These are phyloP conservation scores for Musa beccarii DNA, from an alignment of 176 grass and related monocot genomes.

Conservation along the genomic window DNA sequence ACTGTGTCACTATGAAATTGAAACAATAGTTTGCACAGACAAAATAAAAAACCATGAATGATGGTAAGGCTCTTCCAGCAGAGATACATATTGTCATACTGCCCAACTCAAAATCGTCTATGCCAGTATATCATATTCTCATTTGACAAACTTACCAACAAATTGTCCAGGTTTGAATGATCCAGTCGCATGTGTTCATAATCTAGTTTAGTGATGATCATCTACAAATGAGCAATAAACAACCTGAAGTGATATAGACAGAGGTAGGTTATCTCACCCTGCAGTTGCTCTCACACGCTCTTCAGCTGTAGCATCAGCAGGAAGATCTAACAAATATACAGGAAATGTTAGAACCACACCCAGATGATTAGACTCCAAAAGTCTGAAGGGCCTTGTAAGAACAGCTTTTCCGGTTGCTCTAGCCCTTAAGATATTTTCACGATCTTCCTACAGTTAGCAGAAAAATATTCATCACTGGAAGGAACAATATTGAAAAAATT, in stretches of 20 bases:
- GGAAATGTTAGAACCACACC: constrained; percentile 94
- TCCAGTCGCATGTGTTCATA: neutral
- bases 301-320: constrained; percentile 34
- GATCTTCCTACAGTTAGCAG: constrained; percentile 59
- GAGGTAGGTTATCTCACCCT: constrained; percentile 46
- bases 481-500: neutral
- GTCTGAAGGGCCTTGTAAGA: constrained; percentile 70
- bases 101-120: too few relatives aligned
- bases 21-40: neutral
- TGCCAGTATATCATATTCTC: neutral
- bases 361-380: constrained; percentile 75
- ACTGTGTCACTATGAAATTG: too few relatives aligned
- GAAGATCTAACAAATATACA: constrained; percentile 58
- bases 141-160: neutral
- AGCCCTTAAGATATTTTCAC: constrained; percentile 80
- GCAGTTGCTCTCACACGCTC: constrained; percentile 78
- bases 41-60: neutral
- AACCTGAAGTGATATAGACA: neutral
- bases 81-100: neutral
- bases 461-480: neutral
- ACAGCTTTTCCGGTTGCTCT: constrained; percentile 75
- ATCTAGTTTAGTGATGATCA: neutral
- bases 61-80: neutral
- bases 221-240: neutral
- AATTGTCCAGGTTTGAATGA: neutral